Evolutionary conservation across 495 filamentous ascomycete genomes (phyloP), one percentile per base, ranked within the genome.

Genomic region (Glarea lozoyensis): DNA sequence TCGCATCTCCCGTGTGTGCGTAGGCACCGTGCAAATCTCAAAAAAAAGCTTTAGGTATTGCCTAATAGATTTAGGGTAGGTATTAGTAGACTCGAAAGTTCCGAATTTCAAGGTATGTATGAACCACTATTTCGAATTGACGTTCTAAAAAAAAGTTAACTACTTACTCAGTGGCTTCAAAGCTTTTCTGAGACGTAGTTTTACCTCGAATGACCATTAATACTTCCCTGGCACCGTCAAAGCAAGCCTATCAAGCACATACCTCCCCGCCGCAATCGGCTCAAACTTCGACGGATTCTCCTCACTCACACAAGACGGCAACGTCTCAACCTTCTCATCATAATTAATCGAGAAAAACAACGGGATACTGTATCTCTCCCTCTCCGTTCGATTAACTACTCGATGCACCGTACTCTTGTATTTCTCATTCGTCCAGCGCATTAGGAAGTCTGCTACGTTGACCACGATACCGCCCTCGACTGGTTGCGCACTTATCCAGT

Each of bases 401-500:
- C 68, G 60, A 42, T 73, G 69, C 10, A 68, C 54, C 1, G 66
- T 69, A 10, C 65, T 69, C 42, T 59, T 62, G 38, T 70, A 73
- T 19, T 44, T 60, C n/a, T 60, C 58, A 46, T 69, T 69, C 10
- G 66, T 65, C 66, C 63, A 65, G 6, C 62, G 53, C 34, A 60
- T 62, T 29, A 71, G 40, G 22, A 61, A 64, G 42, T 72, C 64
- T 6, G 56, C 63, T 11, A 73, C 67, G 37, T 75, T 75, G 30
- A 75, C 61, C 1, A 75, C 70, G 41, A 73, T 58, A 15, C 67
- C 71, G 0, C 64, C 64, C 18, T 63, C 54, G 10, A 69, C 59
- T 2, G 69, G 69, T 7, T 60, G 57, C 3, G 57, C 58, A 22
- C 20, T 38, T 23, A 72, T 66, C 70, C 70, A 75, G 11, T 66